Evolutionary conservation across 768 basidiomycete genomes (phyloP), one percentile per base, ranked within the genome.

Genomic region (Boletus coccyginus): DNA sequence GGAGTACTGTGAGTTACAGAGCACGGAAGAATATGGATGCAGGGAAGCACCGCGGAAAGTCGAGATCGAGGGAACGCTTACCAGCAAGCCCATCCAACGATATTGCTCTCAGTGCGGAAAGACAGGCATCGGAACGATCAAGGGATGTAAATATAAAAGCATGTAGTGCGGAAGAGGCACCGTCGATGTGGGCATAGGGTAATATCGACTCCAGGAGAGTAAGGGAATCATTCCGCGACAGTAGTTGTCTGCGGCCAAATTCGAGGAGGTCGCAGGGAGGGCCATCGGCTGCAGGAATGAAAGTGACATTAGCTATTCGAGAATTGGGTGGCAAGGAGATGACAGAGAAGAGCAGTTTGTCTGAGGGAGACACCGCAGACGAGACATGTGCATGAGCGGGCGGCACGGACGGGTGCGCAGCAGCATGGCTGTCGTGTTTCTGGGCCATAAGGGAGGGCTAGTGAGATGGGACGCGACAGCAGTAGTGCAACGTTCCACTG

Each of bases 61-160:
- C n/a, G 24, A n/a, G 35, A 40, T 33, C 17, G 10, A 13, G 19
- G 6, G 52, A 41, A 47, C 35, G 76, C 84, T 71, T 66, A 87
- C 87, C 70, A 50, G 68, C 67, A 49, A 89, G 72, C 3, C 77
- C 80, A 50, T 83, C 79, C 39, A 86, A 73, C 31, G 71, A 64
- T 31, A 86, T 65, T 16, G 60, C 58, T 56, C 63, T 64, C 40
- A 86, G 68, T 21, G 66, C 47, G 29, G 65, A 61, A 13, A 73
- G 67, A 38, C 71, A 69, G 31, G 68, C 55, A 24, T 72, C 69
- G 35, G 68, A 58, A 16, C 58, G 53, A 46, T 75, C 72, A 3
- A 63, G 55, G 29, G 78, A 71, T 17, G 76, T 73, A 31, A 88
- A 68, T 16, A 72, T 69, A 66, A 88, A 90, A n/a, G 83, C 77